Evolutionary conservation across 768 basidiomycete genomes (phyloP).

Genomic region (Xanthoconium stramineum): DNA sequence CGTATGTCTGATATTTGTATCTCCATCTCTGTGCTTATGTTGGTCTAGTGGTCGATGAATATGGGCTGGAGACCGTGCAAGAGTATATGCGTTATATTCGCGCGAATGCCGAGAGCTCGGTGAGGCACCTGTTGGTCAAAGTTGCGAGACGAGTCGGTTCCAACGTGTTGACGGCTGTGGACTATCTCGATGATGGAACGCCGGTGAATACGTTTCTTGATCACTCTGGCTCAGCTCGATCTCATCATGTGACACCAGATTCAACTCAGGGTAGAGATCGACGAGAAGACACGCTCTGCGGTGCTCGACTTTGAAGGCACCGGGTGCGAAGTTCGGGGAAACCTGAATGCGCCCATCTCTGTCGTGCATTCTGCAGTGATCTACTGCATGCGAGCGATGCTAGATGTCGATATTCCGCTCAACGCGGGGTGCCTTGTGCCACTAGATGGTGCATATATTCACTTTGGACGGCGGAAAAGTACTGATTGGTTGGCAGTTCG

Average conservation of each 20-base stretch:
- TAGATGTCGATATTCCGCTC: slow-evolving; percentile 83
- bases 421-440: slow-evolving; percentile 94
- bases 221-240: background rate
- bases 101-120: slow-evolving; percentile 82
- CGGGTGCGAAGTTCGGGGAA: slow-evolving; percentile 79
- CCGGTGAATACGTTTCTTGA: slow-evolving; percentile 47
- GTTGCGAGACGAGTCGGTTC: slow-evolving; percentile 68
- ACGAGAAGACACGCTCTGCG: slow-evolving; percentile 71
- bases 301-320: slow-evolving; percentile 84
- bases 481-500: slow-evolving; percentile 46
- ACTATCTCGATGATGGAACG: slow-evolving; percentile 87
- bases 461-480: background rate
- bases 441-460: slow-evolving; percentile 54
- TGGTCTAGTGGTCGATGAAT: slow-evolving; percentile 75
- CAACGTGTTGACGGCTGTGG: slow-evolving; percentile 64
- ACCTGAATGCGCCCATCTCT: slow-evolving; percentile 80
- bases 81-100: slow-evolving; percentile 93
- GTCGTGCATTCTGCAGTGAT: slow-evolving; percentile 87
- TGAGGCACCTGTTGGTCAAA: slow-evolving; percentile 74
- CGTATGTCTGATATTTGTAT: slow-evolving; percentile 41
- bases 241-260: slow-evolving; percentile 45
- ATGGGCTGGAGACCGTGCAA: slow-evolving; percentile 81
- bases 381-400: slow-evolving; percentile 86
- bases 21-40: slow-evolving; percentile 6
- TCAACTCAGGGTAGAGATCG: slow-evolving; percentile 70